These are phyloP conservation scores for Heracleum sosnowskyi DNA, from an alignment of 129 eudicot genomes.

Conservation along the genomic window DNA sequence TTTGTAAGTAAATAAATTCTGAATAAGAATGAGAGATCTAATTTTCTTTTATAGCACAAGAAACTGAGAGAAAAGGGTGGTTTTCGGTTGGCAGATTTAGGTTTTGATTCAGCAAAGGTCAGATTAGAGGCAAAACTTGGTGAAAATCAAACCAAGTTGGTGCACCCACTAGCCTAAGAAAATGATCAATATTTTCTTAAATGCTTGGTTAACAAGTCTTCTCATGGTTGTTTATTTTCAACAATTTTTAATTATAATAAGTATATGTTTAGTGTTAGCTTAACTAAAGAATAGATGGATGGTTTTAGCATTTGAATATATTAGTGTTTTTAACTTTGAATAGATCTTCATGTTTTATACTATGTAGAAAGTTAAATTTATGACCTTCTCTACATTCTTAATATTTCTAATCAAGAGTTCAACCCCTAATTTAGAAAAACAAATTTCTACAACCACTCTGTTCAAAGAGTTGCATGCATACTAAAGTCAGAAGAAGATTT, in stretches of 20 bases:
- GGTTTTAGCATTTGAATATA: not conserved
- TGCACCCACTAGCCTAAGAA: conserved; percentile 45
- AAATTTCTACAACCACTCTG: not conserved
- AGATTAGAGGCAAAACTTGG: conserved; percentile 4
- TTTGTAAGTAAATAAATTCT: not conserved
- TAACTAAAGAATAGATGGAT: not conserved
- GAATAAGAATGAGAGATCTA: not conserved
- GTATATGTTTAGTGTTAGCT: not conserved
- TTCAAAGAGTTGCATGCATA: not conserved
- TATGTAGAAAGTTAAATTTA: not conserved
- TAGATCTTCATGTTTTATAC: not conserved
- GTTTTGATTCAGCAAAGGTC: conserved; percentile 32
- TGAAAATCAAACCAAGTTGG: conserved; percentile 29
- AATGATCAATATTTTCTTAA: conserved; percentile 25
- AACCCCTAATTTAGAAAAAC: not conserved
- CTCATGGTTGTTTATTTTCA: not conserved
- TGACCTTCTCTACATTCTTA: not conserved
- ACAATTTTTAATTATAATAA: not conserved
- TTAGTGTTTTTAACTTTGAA: not conserved
- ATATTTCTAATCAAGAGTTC: not conserved
- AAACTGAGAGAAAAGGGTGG: not conserved
- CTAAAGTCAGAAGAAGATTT: too few relatives aligned
- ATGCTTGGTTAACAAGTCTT: conserved; percentile 41
- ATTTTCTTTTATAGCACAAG: not conserved
- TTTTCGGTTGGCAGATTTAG: conserved; percentile 70